These are phyloP conservation scores for Mycosphaerella sp. DNA, from an alignment of 2,329 filamentous ascomycete genomes.

Conservation along the genomic window DNA sequence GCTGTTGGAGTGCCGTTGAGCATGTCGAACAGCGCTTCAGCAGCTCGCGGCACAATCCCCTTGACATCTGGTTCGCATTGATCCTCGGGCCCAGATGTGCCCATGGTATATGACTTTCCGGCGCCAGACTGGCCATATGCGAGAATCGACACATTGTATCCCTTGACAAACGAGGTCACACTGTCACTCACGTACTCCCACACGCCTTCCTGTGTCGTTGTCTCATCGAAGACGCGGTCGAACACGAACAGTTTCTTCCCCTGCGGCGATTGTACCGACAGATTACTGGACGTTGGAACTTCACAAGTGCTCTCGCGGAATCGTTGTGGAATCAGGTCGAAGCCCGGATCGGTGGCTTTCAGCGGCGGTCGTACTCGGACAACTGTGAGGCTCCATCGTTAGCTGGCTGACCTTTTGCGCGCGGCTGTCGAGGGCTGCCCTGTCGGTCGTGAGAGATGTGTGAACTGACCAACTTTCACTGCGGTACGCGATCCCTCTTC, in stretches of 20 bases:
- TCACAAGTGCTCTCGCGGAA: constrained; percentile 93
- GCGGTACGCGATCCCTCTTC: constrained; percentile 19
- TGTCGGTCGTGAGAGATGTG: not conserved
- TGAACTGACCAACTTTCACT: constrained; percentile 22
- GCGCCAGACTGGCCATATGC: constrained; percentile 97
- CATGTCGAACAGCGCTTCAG: constrained; percentile 78
- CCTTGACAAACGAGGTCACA: constrained; percentile 81
- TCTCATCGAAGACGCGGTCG: constrained; percentile 83
- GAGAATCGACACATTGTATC: constrained; percentile 96
- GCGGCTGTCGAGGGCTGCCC: not conserved
- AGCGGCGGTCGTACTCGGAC: constrained; percentile 89
- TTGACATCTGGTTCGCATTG: constrained; percentile 27
- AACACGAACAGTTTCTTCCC: constrained; percentile 95
- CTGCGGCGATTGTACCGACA: constrained; percentile 84
- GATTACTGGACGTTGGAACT: constrained; percentile 73
- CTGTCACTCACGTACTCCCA: constrained; percentile 94
- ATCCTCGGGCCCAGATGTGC: constrained; percentile 78
- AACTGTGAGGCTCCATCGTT: constrained; percentile 47
- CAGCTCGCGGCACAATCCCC: constrained; percentile 95
- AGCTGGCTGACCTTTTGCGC: constrained; percentile 9
- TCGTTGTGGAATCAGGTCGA: constrained; percentile 87
- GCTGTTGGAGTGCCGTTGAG: constrained; percentile 57
- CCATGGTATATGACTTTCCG: constrained; percentile 99
- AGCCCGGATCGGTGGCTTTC: constrained; percentile 77
- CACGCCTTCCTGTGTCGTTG: constrained; percentile 76